Evolutionary conservation across 768 basidiomycete genomes (phyloP).

Genomic region (Boletus subparvulus): DNA sequence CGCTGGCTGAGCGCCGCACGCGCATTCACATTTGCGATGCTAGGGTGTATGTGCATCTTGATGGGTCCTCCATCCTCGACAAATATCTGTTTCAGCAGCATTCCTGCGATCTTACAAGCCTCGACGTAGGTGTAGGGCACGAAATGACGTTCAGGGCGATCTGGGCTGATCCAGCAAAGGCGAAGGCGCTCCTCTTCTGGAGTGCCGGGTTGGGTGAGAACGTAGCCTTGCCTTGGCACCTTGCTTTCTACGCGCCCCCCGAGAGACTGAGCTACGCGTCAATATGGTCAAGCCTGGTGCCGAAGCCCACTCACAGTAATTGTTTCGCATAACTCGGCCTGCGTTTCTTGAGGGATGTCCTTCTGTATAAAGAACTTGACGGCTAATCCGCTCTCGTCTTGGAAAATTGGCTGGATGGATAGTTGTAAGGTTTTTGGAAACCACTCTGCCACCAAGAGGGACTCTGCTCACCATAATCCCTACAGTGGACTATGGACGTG

Average conservation of each 20-base stretch:
- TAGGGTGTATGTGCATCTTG: conserved; percentile 76
- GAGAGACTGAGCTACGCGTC: conserved; percentile 47
- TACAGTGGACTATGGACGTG: not conserved
- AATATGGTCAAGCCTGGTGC: conserved; percentile 2
- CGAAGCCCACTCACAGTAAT: conserved; percentile 51
- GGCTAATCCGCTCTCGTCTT: conserved; percentile 62
- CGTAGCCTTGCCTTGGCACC: conserved; percentile 73
- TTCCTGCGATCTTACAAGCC: conserved; percentile 78
- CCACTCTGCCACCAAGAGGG: not conserved
- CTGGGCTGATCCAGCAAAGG: conserved; percentile 65
- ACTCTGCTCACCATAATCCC: conserved; percentile 22
- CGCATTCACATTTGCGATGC: conserved; percentile 77
- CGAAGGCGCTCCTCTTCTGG: conserved; percentile 74
- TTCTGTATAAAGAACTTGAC: conserved; percentile 86
- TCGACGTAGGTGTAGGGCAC: conserved; percentile 82
- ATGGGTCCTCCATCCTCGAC: conserved; percentile 63
- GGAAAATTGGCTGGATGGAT: conserved; percentile 62
- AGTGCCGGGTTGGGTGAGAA: conserved; percentile 67
- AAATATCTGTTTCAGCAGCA: conserved; percentile 75
- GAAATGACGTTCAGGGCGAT: conserved; percentile 73
- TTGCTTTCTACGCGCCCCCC: conserved; percentile 78
- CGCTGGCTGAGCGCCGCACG: conserved; percentile 63
- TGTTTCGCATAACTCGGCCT: conserved; percentile 70
- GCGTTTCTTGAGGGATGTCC: conserved; percentile 65
- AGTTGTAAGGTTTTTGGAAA: conserved; percentile 1